Conservation (phyloP, 139 green algal genomes). For the Chlorella sp. region DNA sequence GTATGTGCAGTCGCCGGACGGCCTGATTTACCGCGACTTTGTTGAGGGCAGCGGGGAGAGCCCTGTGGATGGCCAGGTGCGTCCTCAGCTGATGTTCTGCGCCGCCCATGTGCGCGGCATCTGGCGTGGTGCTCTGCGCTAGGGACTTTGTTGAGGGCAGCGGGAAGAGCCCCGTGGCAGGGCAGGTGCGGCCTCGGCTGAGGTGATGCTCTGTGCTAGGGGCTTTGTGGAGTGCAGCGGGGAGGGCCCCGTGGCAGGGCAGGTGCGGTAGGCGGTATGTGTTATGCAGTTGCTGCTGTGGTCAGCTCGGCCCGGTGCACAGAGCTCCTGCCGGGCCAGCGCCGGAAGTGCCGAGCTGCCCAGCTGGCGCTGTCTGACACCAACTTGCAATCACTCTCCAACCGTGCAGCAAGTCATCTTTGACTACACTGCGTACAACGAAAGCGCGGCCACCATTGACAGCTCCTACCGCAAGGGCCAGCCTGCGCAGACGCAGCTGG, state of each 20-base stretch:
- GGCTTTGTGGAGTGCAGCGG: not conserved
- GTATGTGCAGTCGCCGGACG: slow-evolving; percentile 58
- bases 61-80: slow-evolving; percentile 87
- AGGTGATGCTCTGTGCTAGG: too few species aligned
- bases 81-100: too few species aligned
- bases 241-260: not conserved
- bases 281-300: too few species aligned
- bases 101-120: too few species aligned
- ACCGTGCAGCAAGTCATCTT: slow-evolving; percentile 72
- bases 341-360: too few species aligned
- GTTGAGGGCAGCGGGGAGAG: slow-evolving; percentile 57
- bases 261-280: too few species aligned
- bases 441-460: slow-evolving; percentile 79
- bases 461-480: slow-evolving; percentile 84
- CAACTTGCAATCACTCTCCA: too few species aligned
- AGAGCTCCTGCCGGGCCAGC: too few species aligned
- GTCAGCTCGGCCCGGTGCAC: too few species aligned
- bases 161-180: not conserved
- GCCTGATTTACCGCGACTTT: slow-evolving; percentile 90
- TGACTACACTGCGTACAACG: slow-evolving; percentile 98
- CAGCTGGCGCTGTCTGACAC: not conserved
- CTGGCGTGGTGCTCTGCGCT: not conserved
- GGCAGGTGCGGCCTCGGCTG: too few species aligned
- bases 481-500: slow-evolving; percentile 85
- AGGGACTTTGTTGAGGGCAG: not conserved